Percentiles rank a stretch among this genome's conserved stretches.
Conservation (phyloP, 345 rosid species). For the Raphanus raphanistrum region DNA sequence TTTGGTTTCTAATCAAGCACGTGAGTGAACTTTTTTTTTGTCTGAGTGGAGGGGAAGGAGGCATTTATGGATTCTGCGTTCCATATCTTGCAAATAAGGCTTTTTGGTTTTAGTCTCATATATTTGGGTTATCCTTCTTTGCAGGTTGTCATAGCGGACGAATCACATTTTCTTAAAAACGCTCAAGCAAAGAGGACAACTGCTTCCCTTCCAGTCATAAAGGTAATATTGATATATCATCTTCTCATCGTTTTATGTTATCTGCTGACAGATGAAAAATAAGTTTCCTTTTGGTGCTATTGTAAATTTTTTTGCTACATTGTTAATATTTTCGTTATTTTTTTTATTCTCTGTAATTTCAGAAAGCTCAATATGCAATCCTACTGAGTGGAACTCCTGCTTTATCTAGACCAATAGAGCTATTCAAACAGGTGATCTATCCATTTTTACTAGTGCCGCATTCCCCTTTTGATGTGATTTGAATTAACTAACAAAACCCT, state of each 20-base stretch:
- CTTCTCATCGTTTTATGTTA: conserved; percentile 8
- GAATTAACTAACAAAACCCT: neutral
- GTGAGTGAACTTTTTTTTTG: neutral
- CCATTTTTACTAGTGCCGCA: conserved; percentile 7
- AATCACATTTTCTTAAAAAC: conserved; percentile 92
- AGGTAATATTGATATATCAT: conserved; percentile 48
- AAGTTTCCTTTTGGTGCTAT: neutral
- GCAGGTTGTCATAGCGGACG: conserved; percentile 96
- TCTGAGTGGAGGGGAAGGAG: neutral
- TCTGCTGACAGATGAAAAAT: neutral
- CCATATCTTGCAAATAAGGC: conserved; percentile 11
- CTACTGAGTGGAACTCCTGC: conserved; percentile 98
- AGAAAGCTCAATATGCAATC: conserved; percentile 88
- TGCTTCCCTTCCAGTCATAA: conserved; percentile 81
- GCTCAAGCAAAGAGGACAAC: conserved; percentile 94
- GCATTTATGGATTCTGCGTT: neutral
- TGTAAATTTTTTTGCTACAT: conserved; percentile 6
- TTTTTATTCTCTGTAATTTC: conserved; percentile 26
- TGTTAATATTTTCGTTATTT: neutral
- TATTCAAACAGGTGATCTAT: conserved; percentile 75
- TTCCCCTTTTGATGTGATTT: neutral
- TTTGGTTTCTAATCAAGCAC: conserved; percentile 4
- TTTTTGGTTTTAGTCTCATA: conserved; percentile 3
- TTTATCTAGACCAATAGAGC: conserved; percentile 92
- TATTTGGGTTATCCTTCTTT: conserved; percentile 33